A percentile compares a stretch with the other conserved stretches of the same genome.
Evolutionary conservation across 345 rosid species (phyloP).

Genomic region (Abelmoschus esculentus): DNA sequence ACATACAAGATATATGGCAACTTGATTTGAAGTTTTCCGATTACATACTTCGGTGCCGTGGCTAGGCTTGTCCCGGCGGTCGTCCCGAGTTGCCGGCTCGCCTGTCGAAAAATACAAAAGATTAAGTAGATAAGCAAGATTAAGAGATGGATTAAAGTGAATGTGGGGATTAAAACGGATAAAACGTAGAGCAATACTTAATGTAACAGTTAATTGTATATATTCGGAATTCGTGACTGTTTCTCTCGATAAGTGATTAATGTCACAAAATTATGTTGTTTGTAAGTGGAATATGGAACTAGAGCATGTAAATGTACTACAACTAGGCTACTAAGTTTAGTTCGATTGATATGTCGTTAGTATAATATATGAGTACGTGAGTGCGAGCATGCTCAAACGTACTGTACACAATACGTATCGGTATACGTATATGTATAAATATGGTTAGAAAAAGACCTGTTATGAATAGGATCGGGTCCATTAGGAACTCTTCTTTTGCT

Average conservation of each 20-base stretch:
- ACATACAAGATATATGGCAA: constrained; percentile 19
- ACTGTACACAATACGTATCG: too few species aligned
- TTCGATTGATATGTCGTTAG: too few species aligned
- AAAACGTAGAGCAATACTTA: neutral
- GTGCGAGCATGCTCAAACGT: neutral
- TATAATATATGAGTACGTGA: neutral
- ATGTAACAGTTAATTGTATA: constrained; percentile 1
- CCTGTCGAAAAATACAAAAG: constrained; percentile 18
- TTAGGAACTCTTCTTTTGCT: constrained; percentile 86
- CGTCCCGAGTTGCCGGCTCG: constrained; percentile 45
- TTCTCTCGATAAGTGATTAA: too few species aligned
- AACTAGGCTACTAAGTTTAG: too few species aligned
- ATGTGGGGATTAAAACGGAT: neutral
- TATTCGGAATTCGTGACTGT: too few species aligned
- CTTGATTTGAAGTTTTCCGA: constrained; percentile 5
- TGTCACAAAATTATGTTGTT: too few species aligned
- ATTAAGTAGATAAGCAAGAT: neutral
- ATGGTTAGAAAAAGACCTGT: constrained; percentile 44
- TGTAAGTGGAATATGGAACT: too few species aligned
- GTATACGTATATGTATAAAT: too few species aligned
- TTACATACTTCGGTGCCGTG: neutral
- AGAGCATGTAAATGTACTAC: too few species aligned
- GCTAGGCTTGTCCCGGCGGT: constrained; percentile 49
- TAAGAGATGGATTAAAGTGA: neutral
- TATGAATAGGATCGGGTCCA: constrained; percentile 96